phyloP scores from a whole-genome alignment of 2,329 filamentous ascomycete species.

The Fusarium virguliforme region DNA sequence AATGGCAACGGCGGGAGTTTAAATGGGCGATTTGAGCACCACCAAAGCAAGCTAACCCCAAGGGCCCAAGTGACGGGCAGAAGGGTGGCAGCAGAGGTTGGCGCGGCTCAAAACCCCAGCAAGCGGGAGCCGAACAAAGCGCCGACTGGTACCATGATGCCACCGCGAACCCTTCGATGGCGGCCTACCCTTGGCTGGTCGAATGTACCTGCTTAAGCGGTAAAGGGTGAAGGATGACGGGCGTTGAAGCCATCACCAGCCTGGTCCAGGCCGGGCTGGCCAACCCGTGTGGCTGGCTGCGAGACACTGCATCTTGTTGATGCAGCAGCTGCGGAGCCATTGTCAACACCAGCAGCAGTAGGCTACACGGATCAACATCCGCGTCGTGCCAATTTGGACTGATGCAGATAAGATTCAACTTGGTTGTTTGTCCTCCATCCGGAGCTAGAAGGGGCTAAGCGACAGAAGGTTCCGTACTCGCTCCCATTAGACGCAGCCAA shows the following conservation, averaged over 20 bases:
- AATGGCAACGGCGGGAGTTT: slow-evolving; percentile 44
- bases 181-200: slow-evolving; percentile 12
- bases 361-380: slow-evolving; percentile 22
- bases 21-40: slow-evolving; percentile 22
- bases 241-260: slow-evolving; percentile 38
- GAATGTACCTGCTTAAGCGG: slow-evolving; percentile 20
- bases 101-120: slow-evolving; percentile 33
- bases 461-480: slow-evolving; percentile 15
- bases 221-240: slow-evolving; percentile 25
- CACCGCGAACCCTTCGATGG: slow-evolving; percentile 3
- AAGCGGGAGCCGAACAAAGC: slow-evolving; percentile 42
- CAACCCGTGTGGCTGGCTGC: slow-evolving; percentile 5
- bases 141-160: slow-evolving; percentile 29
- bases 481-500: slow-evolving; percentile 13
- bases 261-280: slow-evolving; percentile 18
- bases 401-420: slow-evolving; percentile 32
- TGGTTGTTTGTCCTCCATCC: slow-evolving; percentile 27
- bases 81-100: slow-evolving; percentile 21
- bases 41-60: slow-evolving; percentile 22
- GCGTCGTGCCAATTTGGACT: slow-evolving; percentile 24
- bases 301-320: slow-evolving; percentile 12
- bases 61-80: background rate
- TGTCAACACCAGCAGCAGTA: slow-evolving; percentile 12
- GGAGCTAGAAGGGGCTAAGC: slow-evolving; percentile 28
- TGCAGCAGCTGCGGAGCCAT: slow-evolving; percentile 8